Evolutionary conservation across 805 yeast genomes (phyloP).

Genomic region (Monosporozyma aerobia): DNA sequence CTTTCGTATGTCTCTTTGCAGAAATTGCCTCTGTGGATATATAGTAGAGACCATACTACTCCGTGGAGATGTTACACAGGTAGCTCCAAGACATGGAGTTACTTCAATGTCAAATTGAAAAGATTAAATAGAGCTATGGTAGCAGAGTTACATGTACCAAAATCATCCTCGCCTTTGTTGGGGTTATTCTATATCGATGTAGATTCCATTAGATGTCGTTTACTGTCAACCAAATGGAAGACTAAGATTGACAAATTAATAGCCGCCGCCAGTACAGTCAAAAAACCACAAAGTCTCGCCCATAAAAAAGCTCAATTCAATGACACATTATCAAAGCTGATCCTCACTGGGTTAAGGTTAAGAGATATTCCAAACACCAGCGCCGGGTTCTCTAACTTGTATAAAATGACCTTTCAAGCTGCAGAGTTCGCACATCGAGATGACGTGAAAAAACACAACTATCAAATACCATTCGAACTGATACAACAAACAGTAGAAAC

Average conservation of each 20-base stretch:
- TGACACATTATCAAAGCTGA: constrained; percentile 28
- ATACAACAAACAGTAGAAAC: constrained; percentile 32
- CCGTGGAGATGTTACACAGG: constrained; percentile 16
- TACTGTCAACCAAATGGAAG: background rate
- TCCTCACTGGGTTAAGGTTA: constrained; percentile 31
- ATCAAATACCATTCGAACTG: constrained; percentile 20
- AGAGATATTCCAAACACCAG: constrained; percentile 27
- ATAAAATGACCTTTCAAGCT: constrained; percentile 30
- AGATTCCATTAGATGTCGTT: background rate
- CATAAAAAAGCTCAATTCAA: constrained; percentile 14
- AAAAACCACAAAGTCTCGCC: background rate
- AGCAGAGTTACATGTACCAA: constrained; percentile 15
- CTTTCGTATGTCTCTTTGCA: constrained; percentile 16
- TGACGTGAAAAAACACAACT: background rate
- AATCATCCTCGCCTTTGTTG: constrained; percentile 2
- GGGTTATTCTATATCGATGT: background rate
- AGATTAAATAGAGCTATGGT: constrained; percentile 4
- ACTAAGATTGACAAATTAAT: background rate
- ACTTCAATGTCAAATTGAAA: constrained; percentile 21
- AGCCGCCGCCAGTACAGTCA: background rate
- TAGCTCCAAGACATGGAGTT: constrained; percentile 21
- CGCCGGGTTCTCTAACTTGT: constrained; percentile 29
- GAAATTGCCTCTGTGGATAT: constrained; percentile 25
- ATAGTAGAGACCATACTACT: background rate
- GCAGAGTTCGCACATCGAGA: constrained; percentile 32